Evolutionary conservation across 176 grass and related monocot genomes (phyloP).

Genomic region (Eragrostis curvula): DNA sequence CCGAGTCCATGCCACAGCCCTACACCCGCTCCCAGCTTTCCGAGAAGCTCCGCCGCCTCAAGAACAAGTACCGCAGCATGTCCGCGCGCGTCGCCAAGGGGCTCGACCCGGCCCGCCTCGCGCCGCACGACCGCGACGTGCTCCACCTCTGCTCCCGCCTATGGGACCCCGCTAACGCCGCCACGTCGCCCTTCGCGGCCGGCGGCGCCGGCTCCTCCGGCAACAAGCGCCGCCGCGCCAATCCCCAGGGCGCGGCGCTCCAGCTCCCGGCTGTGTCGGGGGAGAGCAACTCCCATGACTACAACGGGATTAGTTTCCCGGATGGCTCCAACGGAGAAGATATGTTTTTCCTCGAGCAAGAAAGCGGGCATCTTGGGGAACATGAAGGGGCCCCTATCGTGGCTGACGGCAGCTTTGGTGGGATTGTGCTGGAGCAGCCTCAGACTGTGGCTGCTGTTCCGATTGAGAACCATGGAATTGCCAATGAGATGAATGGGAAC

Average conservation of each 20-base stretch:
- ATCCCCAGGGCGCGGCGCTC: constrained; percentile 32
- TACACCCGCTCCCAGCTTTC: constrained; percentile 95
- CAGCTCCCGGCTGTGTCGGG: constrained; percentile 10
- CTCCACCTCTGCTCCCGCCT: constrained; percentile 93
- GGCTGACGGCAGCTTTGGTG: constrained; percentile 38
- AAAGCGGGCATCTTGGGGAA: constrained; percentile 35
- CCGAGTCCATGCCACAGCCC: constrained; percentile 84
- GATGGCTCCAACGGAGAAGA: constrained; percentile 23
- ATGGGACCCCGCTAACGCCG: constrained; percentile 81
- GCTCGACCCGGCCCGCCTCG: constrained; percentile 77
- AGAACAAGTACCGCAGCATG: constrained; percentile 73
- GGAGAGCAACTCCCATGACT: constrained; percentile 49
- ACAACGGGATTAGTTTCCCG: constrained; percentile 45
- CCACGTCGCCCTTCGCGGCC: constrained; percentile 68
- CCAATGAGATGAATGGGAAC: constrained; percentile 34
- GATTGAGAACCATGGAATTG: constrained; percentile 4
- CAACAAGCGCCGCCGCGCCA: constrained; percentile 87
- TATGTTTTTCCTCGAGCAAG: constrained; percentile 42
- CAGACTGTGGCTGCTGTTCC: not conserved
- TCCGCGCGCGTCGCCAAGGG: constrained; percentile 62
- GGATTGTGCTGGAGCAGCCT: constrained; percentile 35
- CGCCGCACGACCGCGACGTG: constrained; percentile 93
- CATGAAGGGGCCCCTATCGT: constrained; percentile 4
- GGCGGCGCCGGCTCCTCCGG: constrained; percentile 38
- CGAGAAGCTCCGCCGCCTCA: constrained; percentile 91